Conservation (phyloP, 805 yeast genomes). For the Yamadazyma sp. region DNA sequence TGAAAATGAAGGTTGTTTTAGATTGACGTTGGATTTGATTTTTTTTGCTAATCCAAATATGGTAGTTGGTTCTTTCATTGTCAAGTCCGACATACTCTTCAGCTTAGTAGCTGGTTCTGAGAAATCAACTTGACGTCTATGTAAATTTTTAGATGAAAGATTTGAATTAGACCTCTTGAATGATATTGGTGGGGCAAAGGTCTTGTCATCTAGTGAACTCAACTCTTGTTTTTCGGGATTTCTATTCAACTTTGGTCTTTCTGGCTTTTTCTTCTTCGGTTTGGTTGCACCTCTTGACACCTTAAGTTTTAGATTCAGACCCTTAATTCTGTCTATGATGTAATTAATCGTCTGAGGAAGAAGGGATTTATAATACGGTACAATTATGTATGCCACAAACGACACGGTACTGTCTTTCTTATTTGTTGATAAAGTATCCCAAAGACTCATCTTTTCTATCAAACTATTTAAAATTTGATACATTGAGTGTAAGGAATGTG, state of each 20-base stretch:
- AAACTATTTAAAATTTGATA: conserved; percentile 37
- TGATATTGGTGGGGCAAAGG: conserved; percentile 30
- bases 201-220: conserved; percentile 14
- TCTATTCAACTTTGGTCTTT: conserved; percentile 3
- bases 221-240: conserved; percentile 2
- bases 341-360: conserved; percentile 47
- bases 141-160: conserved; percentile 35
- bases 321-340: conserved; percentile 47
- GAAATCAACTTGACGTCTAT: conserved; percentile 36
- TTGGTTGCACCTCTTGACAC: background rate
- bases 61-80: background rate
- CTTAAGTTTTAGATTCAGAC: conserved; percentile 35
- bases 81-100: conserved; percentile 11
- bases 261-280: conserved; percentile 1
- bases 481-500: too few species aligned
- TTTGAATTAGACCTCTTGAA: conserved; percentile 40
- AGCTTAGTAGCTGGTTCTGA: conserved; percentile 15
- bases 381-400: conserved; percentile 48
- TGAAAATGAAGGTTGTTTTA: conserved; percentile 9
- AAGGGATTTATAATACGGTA: conserved; percentile 51
- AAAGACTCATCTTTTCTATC: conserved; percentile 51
- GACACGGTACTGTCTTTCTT: conserved; percentile 31
- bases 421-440: conserved; percentile 45
- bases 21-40: conserved; percentile 10
- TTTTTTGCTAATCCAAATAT: conserved; percentile 17